A percentile compares a stretch with the other conserved stretches of the same genome.
Conservation (phyloP, 2,329 filamentous ascomycete genomes). For the Talaromyces islandicus region DNA sequence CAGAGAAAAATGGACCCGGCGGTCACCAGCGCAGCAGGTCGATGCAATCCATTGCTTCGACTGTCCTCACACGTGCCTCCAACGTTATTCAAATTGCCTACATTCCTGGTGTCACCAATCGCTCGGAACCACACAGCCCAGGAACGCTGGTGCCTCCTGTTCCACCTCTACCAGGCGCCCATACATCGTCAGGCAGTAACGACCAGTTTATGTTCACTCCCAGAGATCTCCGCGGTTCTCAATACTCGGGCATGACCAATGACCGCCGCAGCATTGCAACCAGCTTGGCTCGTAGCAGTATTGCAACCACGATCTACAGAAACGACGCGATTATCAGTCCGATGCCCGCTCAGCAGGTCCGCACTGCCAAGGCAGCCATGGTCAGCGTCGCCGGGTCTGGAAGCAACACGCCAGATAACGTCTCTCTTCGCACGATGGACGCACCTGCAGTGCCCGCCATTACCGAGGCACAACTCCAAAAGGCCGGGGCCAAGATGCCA, state of each 20-base stretch:
- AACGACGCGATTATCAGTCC: slow-evolving; percentile 80
- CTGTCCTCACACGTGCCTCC: slow-evolving; percentile 88
- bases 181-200: slow-evolving; percentile 37
- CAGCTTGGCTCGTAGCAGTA: slow-evolving; percentile 51
- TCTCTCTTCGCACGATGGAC: slow-evolving; percentile 25
- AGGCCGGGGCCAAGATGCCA: slow-evolving; percentile 28
- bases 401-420: slow-evolving; percentile 44
- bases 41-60: slow-evolving; percentile 91
- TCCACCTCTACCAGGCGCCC: slow-evolving; percentile 69
- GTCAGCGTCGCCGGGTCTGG: slow-evolving; percentile 77
- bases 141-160: slow-evolving; percentile 82
- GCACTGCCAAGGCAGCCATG: slow-evolving; percentile 82
- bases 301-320: slow-evolving; percentile 90
- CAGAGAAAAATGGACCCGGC: slow-evolving; percentile 39
- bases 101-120: slow-evolving; percentile 93
- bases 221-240: slow-evolving; percentile 82
- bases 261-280: slow-evolving; percentile 46
- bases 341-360: slow-evolving; percentile 75
- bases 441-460: slow-evolving; percentile 70
- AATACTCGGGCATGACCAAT: slow-evolving; percentile 71
- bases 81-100: slow-evolving; percentile 99
- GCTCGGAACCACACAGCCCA: slow-evolving; percentile 77
- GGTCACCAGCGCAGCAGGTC: slow-evolving; percentile 55
- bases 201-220: slow-evolving; percentile 94
- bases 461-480: slow-evolving; percentile 44